phyloP scores from a whole-genome alignment of 495 filamentous ascomycete species.

The Hyaloscypha variabilis region DNA sequence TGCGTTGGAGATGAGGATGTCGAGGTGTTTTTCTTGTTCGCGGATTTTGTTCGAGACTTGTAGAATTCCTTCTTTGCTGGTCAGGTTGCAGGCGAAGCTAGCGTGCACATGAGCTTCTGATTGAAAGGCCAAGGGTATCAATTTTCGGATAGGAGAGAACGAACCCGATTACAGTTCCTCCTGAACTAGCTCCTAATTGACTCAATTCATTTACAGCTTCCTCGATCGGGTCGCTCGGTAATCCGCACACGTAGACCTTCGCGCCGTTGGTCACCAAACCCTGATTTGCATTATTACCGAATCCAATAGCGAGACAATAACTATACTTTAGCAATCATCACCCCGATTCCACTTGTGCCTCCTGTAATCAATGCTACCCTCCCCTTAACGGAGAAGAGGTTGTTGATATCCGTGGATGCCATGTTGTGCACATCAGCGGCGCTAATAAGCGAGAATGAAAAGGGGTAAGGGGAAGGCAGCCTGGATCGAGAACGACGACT shows the following conservation, averaged over 20 bases:
- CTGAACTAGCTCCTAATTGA: constrained; percentile 31
- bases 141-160: background rate
- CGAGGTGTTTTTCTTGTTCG: constrained; percentile 34
- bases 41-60: constrained; percentile 31
- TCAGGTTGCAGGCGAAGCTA: constrained; percentile 43
- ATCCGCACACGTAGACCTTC: constrained; percentile 43
- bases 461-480: background rate
- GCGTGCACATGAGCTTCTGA: background rate
- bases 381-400: constrained; percentile 38
- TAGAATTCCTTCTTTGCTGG: constrained; percentile 41
- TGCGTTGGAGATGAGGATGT: constrained; percentile 50
- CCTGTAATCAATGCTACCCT: constrained; percentile 47
- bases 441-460: constrained; percentile 10
- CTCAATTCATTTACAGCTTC: constrained; percentile 39
- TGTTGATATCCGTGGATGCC: constrained; percentile 31
- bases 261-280: constrained; percentile 46
- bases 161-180: constrained; percentile 42
- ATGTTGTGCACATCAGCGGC: constrained; percentile 7
- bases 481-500: background rate
- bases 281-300: constrained; percentile 23
- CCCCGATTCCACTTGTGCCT: constrained; percentile 46
- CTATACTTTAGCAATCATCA: constrained; percentile 46
- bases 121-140: background rate
- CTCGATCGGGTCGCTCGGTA: constrained; percentile 40
- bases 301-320: background rate